A percentile compares a stretch with the other conserved stretches of the same genome.
Conservation (phyloP, 2,329 filamentous ascomycete species). For the Calonectria hongkongensis region DNA sequence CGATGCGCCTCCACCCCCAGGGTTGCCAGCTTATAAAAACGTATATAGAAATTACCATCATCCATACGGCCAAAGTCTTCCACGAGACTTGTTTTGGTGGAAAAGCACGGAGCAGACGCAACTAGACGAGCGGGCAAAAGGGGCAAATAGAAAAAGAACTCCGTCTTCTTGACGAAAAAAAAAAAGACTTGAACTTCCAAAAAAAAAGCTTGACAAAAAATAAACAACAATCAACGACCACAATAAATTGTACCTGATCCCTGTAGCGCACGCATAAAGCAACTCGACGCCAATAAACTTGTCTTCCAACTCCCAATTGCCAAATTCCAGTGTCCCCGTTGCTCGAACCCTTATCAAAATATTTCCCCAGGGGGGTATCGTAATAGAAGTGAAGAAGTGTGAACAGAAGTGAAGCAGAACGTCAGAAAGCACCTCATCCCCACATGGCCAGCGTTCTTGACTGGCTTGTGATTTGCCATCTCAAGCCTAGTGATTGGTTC, state of each 20-base stretch:
- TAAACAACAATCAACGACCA: constrained; percentile 43
- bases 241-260: constrained; percentile 47
- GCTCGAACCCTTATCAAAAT: constrained; percentile 49
- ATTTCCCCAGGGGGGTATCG: constrained; percentile 41
- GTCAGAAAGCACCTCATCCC: constrained; percentile 40
- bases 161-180: constrained; percentile 26
- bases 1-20: neutral
- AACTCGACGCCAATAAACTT: constrained; percentile 54
- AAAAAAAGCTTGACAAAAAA: constrained; percentile 41
- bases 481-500: neutral
- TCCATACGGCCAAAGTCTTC: neutral
- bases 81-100: neutral
- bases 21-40: neutral
- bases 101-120: constrained; percentile 2
- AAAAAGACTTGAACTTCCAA: constrained; percentile 45
- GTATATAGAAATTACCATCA: neutral
- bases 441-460: constrained; percentile 46
- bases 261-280: constrained; percentile 45
- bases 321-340: constrained; percentile 51
- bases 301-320: constrained; percentile 58
- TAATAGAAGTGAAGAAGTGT: constrained; percentile 48
- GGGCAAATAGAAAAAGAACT: neutral
- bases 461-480: constrained; percentile 13
- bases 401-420: constrained; percentile 45
- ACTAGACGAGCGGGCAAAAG: neutral